Conservation (phyloP, 805 yeast genomes). For the Candida awuae region DNA sequence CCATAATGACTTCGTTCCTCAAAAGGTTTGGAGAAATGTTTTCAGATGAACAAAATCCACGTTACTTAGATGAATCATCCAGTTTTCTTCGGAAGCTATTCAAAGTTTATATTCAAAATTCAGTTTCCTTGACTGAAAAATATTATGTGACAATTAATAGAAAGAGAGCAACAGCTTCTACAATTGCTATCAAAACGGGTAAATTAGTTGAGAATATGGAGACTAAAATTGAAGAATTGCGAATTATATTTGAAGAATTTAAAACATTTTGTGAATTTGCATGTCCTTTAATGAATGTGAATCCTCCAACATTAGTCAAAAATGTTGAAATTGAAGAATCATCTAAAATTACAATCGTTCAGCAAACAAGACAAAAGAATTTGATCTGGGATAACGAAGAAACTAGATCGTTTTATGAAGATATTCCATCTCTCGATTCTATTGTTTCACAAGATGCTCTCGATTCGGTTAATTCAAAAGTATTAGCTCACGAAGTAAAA, state of each 20-base stretch:
- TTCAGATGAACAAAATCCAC: conserved; percentile 23
- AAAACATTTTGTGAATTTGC: conserved; percentile 35
- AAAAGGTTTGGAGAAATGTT: conserved; percentile 37
- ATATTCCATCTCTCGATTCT: conserved; percentile 36
- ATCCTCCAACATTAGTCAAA: conserved; percentile 30
- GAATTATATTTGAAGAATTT: conserved; percentile 35
- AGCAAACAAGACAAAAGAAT: conserved; percentile 11
- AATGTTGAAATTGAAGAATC: conserved; percentile 21
- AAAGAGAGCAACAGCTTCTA: conserved; percentile 35
- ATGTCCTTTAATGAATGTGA: conserved; percentile 33
- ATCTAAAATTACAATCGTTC: conserved; percentile 18
- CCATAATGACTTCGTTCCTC: conserved; percentile 40
- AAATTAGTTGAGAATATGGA: conserved; percentile 35
- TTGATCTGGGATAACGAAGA: conserved; percentile 59
- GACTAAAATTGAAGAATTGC: conserved; percentile 22
- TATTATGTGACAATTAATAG: conserved; percentile 31
- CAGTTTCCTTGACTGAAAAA: conserved; percentile 30
- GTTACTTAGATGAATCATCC: conserved; percentile 5
- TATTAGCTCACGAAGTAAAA: conserved; percentile 6
- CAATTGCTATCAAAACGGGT: conserved; percentile 62
- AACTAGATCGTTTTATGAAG: conserved; percentile 56
- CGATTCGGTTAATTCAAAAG: conserved; percentile 4
- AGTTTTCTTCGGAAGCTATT: conserved; percentile 27
- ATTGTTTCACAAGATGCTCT: conserved; percentile 26
- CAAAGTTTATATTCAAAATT: conserved; percentile 35